Base-by-base conservation (phyloP, 352 stramenopile genomes). In the Halophytophthora polymorphica region DNA sequence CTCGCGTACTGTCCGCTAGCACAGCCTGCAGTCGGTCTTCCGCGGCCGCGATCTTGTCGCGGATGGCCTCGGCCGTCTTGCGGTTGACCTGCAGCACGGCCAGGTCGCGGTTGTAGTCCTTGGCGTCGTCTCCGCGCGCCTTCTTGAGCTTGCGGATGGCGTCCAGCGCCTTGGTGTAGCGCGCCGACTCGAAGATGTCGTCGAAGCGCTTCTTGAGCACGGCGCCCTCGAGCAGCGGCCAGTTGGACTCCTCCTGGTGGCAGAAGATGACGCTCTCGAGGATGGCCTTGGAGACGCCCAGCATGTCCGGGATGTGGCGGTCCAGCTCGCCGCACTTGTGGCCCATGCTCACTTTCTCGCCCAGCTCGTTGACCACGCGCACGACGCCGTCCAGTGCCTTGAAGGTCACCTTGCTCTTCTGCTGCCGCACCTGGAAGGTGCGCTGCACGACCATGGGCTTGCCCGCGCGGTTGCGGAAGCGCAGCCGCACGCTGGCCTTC, bases 131-230 rank as follows among this genome's bases (percentile, higher is more conserved):
- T 2, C 62, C 33, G 15, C 81, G 45, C n/a, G 90, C 88, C 55
- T 97, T 98, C 45, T 95, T 96, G 21, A 93, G 69, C 49, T 98
- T 98, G 18, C 88, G 77, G 55, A 99, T 98, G 0, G 88, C 92
- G 25, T 99, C 96, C 15, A 99, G 73, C 0, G 97, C 97, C 61
- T 99, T 99, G 7, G 95, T 98, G 69, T 99, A 99, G 17, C 96
- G 69, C 1, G 96, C 96, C 6, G 93, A 98, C 73, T 99, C 97
- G 58, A 99, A 99, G 45, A 99, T 99, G 58, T 99, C 96, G 71
- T 99, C 98, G 62, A 99, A 99, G 25, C 95, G 80, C 65, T 99
- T 99, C 77, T 99, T 99, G 5, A 99, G 71, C 47, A 98, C 93
- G 0, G 89, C 86, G 14, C 96, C 94, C 71, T 99, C 96, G 48